phyloP scores from a whole-genome alignment of 352 stramenopile species.

The Aphanomyces cochlioides region DNA sequence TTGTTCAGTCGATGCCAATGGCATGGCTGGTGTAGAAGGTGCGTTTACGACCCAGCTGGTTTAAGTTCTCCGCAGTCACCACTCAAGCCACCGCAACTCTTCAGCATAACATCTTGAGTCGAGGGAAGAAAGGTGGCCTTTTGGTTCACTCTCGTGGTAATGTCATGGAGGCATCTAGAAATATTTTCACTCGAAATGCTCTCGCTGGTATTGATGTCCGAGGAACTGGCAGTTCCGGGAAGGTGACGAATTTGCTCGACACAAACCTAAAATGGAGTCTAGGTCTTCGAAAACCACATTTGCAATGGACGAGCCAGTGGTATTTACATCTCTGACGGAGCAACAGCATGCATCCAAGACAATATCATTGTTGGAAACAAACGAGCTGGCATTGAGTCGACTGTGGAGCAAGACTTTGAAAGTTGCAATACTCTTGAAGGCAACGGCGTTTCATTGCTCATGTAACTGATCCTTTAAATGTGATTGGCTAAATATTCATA shows the following conservation, averaged over 20 bases:
- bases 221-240: constrained; percentile 3
- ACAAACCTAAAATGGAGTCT: neutral
- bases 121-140: constrained; percentile 16
- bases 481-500: no score
- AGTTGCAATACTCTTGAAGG: no score
- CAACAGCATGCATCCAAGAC: neutral
- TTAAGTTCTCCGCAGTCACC: neutral
- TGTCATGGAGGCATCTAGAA: neutral
- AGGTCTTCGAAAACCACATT: constrained; percentile 8
- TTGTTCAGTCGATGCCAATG: constrained; percentile 9
- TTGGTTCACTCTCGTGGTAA: constrained; percentile 10
- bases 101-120: neutral
- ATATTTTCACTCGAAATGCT: constrained; percentile 11
- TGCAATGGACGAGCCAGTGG: constrained; percentile 22
- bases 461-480: no score
- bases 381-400: constrained; percentile 8
- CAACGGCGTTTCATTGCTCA: no score
- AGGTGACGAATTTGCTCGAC: neutral
- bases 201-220: constrained; percentile 20
- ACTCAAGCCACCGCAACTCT: neutral
- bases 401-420: neutral
- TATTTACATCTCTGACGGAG: constrained; percentile 15
- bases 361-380: constrained; percentile 7
- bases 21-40: constrained; percentile 26
- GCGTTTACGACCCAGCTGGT: no score